Evolutionary conservation across 2,329 filamentous ascomycete genomes (phyloP).

Genomic region (Aureobasidium sp.): DNA sequence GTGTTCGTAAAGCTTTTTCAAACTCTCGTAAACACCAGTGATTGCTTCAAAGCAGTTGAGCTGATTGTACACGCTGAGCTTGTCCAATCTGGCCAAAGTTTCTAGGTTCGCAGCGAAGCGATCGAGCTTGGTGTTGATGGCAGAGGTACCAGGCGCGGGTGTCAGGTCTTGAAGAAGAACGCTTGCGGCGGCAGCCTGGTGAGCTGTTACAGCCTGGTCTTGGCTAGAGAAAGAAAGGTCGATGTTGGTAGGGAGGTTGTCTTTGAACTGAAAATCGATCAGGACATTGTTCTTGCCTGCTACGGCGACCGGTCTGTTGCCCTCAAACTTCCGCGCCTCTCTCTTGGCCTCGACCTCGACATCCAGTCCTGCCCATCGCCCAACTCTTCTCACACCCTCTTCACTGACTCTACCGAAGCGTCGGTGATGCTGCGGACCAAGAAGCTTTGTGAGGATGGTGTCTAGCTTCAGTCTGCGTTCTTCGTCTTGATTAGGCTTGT

Average conservation of each 20-base stretch:
- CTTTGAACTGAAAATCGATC: conserved; percentile 27
- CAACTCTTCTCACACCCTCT: conserved; percentile 65
- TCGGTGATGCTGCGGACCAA: conserved; percentile 31
- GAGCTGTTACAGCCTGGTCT: conserved; percentile 50
- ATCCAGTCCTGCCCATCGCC: conserved; percentile 57
- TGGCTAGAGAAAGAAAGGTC: conserved; percentile 57
- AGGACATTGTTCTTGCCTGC: conserved; percentile 29
- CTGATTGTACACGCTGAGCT: conserved; percentile 59
- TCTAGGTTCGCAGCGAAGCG: conserved; percentile 66
- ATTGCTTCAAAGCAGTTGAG: conserved; percentile 74
- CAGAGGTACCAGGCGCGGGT: conserved; percentile 52
- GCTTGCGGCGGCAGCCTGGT: conserved; percentile 54
- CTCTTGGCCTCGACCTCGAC: conserved; percentile 28
- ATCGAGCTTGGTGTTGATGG: conserved; percentile 63
- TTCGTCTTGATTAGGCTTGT: conserved; percentile 43
- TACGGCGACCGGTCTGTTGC: conserved; percentile 30
- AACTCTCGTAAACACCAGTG: conserved; percentile 62
- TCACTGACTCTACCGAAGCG: conserved; percentile 66
- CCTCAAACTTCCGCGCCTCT: conserved; percentile 22
- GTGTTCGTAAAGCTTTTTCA: conserved; percentile 63
- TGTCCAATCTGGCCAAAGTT: conserved; percentile 61
- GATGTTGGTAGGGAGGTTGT: conserved; percentile 43
- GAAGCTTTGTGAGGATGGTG: conserved; percentile 46
- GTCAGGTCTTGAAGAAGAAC: conserved; percentile 61
- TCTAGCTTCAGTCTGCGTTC: conserved; percentile 48